A percentile compares a stretch with the other conserved stretches of the same genome.
Evolutionary conservation across 164 flowering plant genomes (phyloP).

Genomic region (Buxus sempervirens): DNA sequence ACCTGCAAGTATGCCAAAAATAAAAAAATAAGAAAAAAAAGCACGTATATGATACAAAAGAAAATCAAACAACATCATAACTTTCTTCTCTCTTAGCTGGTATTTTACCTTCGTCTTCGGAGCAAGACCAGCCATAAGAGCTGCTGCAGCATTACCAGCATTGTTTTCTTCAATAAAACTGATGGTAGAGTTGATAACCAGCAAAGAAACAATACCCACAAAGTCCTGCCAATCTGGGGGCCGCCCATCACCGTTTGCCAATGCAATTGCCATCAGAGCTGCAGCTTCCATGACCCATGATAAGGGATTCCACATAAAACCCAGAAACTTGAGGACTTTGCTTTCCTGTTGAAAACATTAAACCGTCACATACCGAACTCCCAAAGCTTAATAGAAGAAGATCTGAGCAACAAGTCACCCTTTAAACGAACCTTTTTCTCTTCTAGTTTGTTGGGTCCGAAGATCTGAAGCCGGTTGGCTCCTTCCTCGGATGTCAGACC

Average conservation of each 20-base stretch:
- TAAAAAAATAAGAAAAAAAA: neutral
- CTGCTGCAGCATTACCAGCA: constrained; percentile 82
- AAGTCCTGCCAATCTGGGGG: constrained; percentile 89
- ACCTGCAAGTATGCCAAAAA: constrained; percentile 32
- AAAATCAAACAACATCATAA: neutral
- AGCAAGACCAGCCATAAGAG: constrained; percentile 82
- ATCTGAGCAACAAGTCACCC: neutral
- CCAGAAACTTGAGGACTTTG: constrained; percentile 71
- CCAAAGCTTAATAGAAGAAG: neutral
- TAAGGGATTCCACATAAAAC: constrained; percentile 82
- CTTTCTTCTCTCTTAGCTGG: neutral
- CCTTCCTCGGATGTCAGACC: constrained; percentile 73
- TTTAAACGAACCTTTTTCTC: constrained; percentile 57
- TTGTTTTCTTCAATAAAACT: constrained; percentile 79
- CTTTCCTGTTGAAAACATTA: constrained; percentile 45
- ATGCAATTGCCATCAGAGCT: constrained; percentile 72
- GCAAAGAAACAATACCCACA: constrained; percentile 55
- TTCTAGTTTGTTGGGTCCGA: constrained; percentile 81
- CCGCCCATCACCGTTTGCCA: constrained; percentile 68
- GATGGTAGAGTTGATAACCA: constrained; percentile 71
- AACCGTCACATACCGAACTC: neutral
- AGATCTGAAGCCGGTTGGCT: constrained; percentile 57
- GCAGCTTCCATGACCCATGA: constrained; percentile 87
- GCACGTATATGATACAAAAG: neutral
- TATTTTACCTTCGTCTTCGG: constrained; percentile 68